Conservation (phyloP, 2,329 filamentous ascomycete genomes). For the Pochonia chlamydosporia region DNA sequence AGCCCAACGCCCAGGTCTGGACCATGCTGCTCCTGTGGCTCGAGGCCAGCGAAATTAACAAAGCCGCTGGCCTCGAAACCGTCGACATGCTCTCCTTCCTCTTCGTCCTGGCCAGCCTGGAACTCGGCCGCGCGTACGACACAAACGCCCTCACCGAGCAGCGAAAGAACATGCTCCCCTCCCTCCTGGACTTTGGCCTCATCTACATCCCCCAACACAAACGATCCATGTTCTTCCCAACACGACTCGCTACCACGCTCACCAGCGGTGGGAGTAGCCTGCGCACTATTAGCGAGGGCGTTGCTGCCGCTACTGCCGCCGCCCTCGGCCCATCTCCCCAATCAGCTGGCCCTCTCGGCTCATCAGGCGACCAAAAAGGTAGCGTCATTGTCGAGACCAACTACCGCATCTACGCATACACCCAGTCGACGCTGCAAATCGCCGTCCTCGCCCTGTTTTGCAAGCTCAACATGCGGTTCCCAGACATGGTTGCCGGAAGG, state of each 20-base stretch:
- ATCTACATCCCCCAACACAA: conserved; percentile 65
- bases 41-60: conserved; percentile 62
- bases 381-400: conserved; percentile 98
- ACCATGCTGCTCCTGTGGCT: conserved; percentile 90
- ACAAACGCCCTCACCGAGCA: conserved; percentile 76
- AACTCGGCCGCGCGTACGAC: conserved; percentile 86
- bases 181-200: conserved; percentile 87
- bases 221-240: conserved; percentile 72
- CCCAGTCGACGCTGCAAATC: conserved; percentile 87
- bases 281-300: conserved; percentile 62
- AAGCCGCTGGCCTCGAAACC: conserved; percentile 66
- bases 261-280: conserved; percentile 76
- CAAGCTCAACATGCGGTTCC: conserved; percentile 82
- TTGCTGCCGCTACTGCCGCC: conserved; percentile 58
- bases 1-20: conserved; percentile 96
- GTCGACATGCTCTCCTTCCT: conserved; percentile 95
- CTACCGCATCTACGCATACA: conserved; percentile 96
- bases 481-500: conserved; percentile 88
- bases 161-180: conserved; percentile 82
- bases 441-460: conserved; percentile 88
- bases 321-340: conserved; percentile 28
- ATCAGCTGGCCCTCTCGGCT: conserved; percentile 22
- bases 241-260: conserved; percentile 86
- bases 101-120: conserved; percentile 88
- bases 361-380: conserved; percentile 51